Evolutionary conservation across 768 basidiomycete species (phyloP).

Genomic region (Boletus reticulatus): DNA sequence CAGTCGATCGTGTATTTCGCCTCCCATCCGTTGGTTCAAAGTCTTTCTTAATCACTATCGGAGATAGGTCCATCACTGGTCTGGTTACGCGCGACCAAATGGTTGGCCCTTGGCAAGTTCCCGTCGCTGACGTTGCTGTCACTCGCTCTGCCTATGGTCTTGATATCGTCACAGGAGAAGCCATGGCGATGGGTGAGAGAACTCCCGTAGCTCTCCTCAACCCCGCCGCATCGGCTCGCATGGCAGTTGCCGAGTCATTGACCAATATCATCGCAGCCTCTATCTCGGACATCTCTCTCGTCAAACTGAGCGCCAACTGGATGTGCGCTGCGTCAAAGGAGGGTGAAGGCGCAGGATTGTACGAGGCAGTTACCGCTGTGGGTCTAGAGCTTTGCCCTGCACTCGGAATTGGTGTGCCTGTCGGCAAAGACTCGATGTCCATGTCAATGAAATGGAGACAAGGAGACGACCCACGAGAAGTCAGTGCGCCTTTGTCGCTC

Average conservation of each 20-base stretch:
- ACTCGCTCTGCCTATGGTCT: constrained; percentile 96
- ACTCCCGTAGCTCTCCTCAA: constrained; percentile 88
- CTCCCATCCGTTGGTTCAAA: constrained; percentile 94
- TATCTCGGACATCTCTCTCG: constrained; percentile 60
- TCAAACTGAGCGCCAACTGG: constrained; percentile 99
- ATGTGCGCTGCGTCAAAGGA: constrained; percentile 93
- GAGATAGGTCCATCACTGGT: constrained; percentile 91
- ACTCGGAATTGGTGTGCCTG: constrained; percentile 90
- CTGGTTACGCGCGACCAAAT: constrained; percentile 96
- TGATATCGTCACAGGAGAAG: constrained; percentile 79
- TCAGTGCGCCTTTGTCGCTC: constrained; percentile 88
- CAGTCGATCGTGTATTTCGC: constrained; percentile 78
- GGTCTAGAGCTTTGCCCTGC: constrained; percentile 93
- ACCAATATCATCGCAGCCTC: constrained; percentile 87
- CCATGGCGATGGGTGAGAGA: constrained; percentile 98
- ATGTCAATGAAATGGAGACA: constrained; percentile 96
- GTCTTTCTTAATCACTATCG: constrained; percentile 97
- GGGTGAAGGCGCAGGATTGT: constrained; percentile 87
- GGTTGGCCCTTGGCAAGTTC: constrained; percentile 99
- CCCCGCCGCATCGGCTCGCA: constrained; percentile 88
- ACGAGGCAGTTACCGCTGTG: constrained; percentile 86
- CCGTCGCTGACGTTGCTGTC: constrained; percentile 95
- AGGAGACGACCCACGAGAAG: constrained; percentile 65
- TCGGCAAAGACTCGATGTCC: constrained; percentile 99
- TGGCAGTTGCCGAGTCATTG: constrained; percentile 93